phyloP scores from a whole-genome alignment of 2,329 filamentous ascomycete species.

The Dactylellina haptotyla region DNA sequence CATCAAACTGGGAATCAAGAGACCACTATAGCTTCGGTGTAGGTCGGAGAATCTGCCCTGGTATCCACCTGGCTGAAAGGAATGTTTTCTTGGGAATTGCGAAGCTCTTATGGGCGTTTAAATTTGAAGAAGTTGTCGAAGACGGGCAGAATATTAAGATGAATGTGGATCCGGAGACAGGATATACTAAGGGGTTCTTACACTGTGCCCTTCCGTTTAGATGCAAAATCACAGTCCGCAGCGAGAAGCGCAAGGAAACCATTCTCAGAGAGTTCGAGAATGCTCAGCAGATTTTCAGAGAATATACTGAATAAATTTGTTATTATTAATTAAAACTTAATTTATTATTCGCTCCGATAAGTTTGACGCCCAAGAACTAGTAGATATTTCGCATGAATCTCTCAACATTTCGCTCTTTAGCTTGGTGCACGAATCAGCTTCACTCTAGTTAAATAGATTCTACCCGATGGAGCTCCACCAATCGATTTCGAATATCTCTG shows the following conservation, averaged over 20 bases:
- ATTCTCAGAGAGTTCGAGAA: slow-evolving; percentile 31
- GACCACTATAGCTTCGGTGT: slow-evolving; percentile 69
- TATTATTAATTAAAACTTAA: no score
- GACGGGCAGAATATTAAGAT: slow-evolving; percentile 54
- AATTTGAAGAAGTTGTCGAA: slow-evolving; percentile 56
- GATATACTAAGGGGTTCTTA: slow-evolving; percentile 60
- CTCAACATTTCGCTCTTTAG: no score
- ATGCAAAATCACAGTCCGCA: slow-evolving; percentile 57
- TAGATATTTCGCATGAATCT: no score
- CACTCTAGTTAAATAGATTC: no score
- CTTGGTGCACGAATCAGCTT: no score
- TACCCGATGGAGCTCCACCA: no score
- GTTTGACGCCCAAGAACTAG: no score
- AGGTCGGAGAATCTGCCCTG: slow-evolving; percentile 69
- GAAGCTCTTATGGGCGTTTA: slow-evolving; percentile 66
- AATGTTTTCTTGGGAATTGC: slow-evolving; percentile 65
- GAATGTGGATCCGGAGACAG: slow-evolving; percentile 58
- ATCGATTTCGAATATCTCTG: no score
- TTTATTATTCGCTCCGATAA: no score
- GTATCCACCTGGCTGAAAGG: slow-evolving; percentile 68
- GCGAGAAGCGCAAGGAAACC: slow-evolving; percentile 21
- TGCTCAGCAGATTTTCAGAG: slow-evolving; percentile 25
- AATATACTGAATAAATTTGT: slow-evolving; percentile 12
- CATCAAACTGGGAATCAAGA: slow-evolving; percentile 58
- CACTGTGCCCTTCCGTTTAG: slow-evolving; percentile 60